phyloP scores from a whole-genome alignment of 805 yeast genomes.

The Blastobotrys mokoenaii region DNA sequence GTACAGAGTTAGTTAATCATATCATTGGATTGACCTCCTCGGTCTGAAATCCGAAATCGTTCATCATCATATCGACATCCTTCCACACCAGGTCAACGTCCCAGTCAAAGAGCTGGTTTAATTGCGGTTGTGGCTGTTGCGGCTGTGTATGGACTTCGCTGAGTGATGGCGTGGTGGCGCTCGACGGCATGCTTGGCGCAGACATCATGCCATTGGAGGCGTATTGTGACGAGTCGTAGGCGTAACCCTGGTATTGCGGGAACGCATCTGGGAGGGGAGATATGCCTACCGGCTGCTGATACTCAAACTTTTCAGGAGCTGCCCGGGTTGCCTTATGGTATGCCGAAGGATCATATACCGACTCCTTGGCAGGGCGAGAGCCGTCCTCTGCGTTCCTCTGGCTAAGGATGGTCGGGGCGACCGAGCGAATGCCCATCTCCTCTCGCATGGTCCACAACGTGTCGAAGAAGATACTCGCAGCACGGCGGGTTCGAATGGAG shows the following conservation, averaged over 20 bases:
- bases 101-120: constrained; percentile 21
- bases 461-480: constrained; percentile 89
- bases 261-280: no score
- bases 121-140: background rate
- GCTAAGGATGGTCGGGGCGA: constrained; percentile 28
- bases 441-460: constrained; percentile 77
- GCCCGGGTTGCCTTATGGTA: no score
- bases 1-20: no score
- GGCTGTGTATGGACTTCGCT: background rate
- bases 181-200: background rate
- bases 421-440: constrained; percentile 65
- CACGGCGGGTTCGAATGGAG: constrained; percentile 71
- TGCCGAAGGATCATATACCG: no score
- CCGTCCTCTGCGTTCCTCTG: constrained; percentile 14
- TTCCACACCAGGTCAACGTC: constrained; percentile 59
- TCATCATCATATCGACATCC: constrained; percentile 84
- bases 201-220: background rate
- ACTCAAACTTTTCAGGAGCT: no score
- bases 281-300: no score
- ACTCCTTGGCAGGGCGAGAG: no score
- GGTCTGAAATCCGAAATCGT: constrained; percentile 83
- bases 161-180: background rate
- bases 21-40: constrained; percentile 19
- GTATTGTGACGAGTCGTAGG: no score
- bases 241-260: no score